Percentiles rank a stretch among this genome's conserved stretches.
These are phyloP conservation scores for Besnoitia besnoiti DNA, from an alignment of 169 alveolate genomes.

Conservation along the genomic window DNA sequence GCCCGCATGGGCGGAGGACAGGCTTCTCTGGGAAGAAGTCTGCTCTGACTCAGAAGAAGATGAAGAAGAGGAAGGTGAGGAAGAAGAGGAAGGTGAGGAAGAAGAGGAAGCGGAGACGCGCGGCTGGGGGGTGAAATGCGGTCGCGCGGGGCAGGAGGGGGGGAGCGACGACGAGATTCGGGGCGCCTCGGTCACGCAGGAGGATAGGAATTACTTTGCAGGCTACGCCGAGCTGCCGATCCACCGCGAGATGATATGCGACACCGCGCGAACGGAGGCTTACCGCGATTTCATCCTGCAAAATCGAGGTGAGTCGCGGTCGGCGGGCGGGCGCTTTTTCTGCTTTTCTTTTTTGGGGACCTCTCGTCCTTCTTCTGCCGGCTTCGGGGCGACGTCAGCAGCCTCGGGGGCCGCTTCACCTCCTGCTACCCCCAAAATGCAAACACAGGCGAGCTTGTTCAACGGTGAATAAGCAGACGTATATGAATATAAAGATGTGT, in stretches of 20 bases:
- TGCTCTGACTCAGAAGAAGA: neutral
- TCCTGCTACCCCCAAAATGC: neutral
- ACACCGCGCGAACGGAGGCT: constrained; percentile 86
- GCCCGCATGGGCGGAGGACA: constrained; percentile 12
- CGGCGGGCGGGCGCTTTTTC: neutral
- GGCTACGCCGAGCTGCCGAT: constrained; percentile 88
- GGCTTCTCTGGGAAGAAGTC: constrained; percentile 34
- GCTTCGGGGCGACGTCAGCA: neutral
- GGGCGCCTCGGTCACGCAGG: neutral
- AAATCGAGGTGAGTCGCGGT: neutral
- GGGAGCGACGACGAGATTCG: neutral
- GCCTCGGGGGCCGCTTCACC: neutral
- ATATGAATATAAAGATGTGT: neutral
- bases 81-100: neutral
- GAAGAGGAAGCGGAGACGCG: neutral
- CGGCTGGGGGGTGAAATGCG: neutral
- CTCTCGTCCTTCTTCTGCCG: neutral
- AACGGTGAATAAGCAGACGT: too few species aligned
- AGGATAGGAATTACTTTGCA: constrained; percentile 80
- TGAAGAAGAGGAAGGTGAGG: neutral
- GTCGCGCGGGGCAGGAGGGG: neutral
- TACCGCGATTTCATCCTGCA: constrained; percentile 76
- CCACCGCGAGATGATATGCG: constrained; percentile 93
- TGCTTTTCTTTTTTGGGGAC: neutral
- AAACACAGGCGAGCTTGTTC: too few species aligned